Conservation (phyloP, 768 basidiomycete genomes). For the Tylopilus vinaceipallidus region DNA sequence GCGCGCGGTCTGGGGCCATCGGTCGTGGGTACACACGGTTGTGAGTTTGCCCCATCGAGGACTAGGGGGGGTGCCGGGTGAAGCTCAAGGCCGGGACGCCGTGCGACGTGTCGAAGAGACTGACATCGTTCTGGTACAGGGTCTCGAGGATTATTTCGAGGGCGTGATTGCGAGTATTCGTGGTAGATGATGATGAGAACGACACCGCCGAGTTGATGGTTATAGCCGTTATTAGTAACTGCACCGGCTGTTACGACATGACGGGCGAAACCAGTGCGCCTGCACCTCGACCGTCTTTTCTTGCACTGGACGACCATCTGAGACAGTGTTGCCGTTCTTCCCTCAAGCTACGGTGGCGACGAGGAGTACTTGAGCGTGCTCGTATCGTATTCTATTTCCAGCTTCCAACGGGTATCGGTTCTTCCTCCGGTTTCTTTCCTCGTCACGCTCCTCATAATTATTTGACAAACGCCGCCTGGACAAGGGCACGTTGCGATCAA, state of each 20-base stretch:
- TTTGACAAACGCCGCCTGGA: conserved; percentile 51
- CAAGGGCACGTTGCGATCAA: conserved; percentile 81
- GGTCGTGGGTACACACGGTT: conserved; percentile 2
- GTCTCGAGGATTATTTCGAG: conserved; percentile 7
- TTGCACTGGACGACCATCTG: conserved; percentile 20
- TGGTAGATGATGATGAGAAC: conserved; percentile 5
- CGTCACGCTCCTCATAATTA: conserved; percentile 32
- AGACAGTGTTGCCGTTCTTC: conserved; percentile 7
- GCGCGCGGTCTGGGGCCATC: conserved; percentile 20
- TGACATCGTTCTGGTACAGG: background rate
- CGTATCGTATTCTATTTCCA: conserved; percentile 22
- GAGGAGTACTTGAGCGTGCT: conserved; percentile 17
- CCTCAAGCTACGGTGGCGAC: conserved; percentile 12
- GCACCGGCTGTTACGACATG: conserved; percentile 32
- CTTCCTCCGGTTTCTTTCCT: conserved; percentile 16
- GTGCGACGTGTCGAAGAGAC: background rate
- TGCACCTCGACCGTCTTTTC: conserved; percentile 14
- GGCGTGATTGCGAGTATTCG: conserved; percentile 1
- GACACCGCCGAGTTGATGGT: conserved; percentile 23
- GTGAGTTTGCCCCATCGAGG: conserved; percentile 1
- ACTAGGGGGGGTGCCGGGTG: background rate
- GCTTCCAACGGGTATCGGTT: conserved; percentile 16
- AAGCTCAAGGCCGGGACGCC: too few relatives aligned
- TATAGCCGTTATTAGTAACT: conserved; percentile 27
- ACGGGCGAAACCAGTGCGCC: conserved; percentile 33